phyloP scores from a whole-genome alignment of 345 rosid genomes.

The Cardiospermum halicacabum region DNA sequence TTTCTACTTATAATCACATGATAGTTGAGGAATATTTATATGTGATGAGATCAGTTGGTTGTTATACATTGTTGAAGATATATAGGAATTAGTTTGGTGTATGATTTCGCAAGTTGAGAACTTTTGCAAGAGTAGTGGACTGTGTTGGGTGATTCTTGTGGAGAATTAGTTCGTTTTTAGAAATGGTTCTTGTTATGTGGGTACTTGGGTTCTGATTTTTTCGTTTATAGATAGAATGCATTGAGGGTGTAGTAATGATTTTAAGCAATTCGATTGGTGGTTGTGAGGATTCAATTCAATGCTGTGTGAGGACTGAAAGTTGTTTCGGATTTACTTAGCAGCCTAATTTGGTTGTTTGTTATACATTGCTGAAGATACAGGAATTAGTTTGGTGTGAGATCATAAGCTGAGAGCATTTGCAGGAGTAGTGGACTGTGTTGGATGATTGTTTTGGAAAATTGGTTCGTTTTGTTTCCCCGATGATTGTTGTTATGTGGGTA shows the following conservation, averaged over 20 bases:
- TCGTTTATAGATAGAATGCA: not conserved
- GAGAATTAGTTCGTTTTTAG: not conserved
- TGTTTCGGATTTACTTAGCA: not conserved
- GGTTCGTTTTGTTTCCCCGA: no score
- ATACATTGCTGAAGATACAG: no score
- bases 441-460: no score
- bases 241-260: not conserved
- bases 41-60: not conserved
- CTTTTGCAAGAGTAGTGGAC: not conserved
- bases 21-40: not conserved
- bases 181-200: not conserved
- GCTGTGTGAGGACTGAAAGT: not conserved
- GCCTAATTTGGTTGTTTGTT: not conserved
- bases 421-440: no score
- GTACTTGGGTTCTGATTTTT: not conserved
- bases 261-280: not conserved
- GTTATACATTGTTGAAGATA: not conserved
- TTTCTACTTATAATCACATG: not conserved
- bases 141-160: not conserved
- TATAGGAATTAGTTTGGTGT: not conserved
- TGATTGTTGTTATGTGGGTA: no score
- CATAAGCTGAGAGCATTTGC: no score
- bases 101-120: not conserved
- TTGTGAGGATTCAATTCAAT: not conserved
- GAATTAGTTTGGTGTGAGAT: no score